Evolutionary conservation across 2,329 filamentous ascomycete species (phyloP).

Genomic region (Venturia oleaginea): DNA sequence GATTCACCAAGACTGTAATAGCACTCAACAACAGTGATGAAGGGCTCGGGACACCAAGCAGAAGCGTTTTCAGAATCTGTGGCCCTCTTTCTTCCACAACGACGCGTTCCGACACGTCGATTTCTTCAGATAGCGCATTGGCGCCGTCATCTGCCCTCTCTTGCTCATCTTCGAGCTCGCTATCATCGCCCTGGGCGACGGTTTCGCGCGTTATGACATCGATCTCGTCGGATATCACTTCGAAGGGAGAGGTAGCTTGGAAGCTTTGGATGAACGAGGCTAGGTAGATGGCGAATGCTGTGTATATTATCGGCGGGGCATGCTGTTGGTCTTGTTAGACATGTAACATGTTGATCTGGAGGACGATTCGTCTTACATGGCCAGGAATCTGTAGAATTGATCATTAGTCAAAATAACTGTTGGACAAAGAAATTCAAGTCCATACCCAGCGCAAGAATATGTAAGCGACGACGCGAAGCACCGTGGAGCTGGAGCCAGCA

Average conservation of each 20-base stretch:
- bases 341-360: not conserved
- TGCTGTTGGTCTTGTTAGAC: conserved; percentile 20
- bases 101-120: conserved; percentile 56
- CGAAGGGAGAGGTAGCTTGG: conserved; percentile 46
- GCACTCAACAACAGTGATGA: conserved; percentile 57
- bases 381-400: conserved; percentile 13
- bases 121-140: conserved; percentile 26
- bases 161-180: conserved; percentile 23
- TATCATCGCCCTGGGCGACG: conserved; percentile 22
- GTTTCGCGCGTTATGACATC: conserved; percentile 37
- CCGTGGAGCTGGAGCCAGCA: conserved; percentile 37
- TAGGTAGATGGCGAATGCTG: conserved; percentile 57
- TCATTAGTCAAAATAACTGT: not conserved
- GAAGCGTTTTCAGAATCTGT: conserved; percentile 53
- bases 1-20: conserved; percentile 63
- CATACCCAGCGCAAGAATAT: conserved; percentile 56
- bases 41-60: conserved; percentile 68
- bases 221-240: conserved; percentile 50
- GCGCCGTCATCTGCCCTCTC: conserved; percentile 32
- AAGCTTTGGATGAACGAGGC: conserved; percentile 54
- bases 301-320: conserved; percentile 43
- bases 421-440: too few species aligned
- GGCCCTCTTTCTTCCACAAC: conserved; percentile 49
- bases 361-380: conserved; percentile 19
- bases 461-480: conserved; percentile 42